Evolutionary conservation across 2,329 filamentous ascomycete genomes (phyloP).

Genomic region (Cryphonectria parasitica): DNA sequence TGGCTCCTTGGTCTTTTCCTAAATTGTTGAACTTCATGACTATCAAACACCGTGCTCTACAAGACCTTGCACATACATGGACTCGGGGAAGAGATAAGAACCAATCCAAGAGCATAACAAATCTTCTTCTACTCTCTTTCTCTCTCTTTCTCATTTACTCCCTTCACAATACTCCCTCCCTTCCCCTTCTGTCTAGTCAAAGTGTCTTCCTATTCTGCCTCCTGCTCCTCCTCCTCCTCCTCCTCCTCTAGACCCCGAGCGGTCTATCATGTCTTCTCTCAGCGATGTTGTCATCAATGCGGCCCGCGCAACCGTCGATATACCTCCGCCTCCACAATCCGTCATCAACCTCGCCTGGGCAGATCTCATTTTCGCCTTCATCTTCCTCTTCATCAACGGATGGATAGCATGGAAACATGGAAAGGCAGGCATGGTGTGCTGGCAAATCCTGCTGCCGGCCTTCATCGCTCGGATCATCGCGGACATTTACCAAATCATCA

Average conservation of each 20-base stretch:
- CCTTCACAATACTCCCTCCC: too few relatives aligned
- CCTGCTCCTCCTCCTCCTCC: too few relatives aligned
- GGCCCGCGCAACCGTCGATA: not conserved
- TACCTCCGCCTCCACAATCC: not conserved
- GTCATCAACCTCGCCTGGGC: constrained; percentile 32
- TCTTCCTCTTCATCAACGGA: constrained; percentile 29
- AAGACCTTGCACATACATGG: too few relatives aligned
- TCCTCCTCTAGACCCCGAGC: not conserved
- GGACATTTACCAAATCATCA: constrained; percentile 35
- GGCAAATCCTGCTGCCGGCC: constrained; percentile 37
- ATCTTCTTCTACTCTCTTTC: not conserved
- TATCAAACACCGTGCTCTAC: too few relatives aligned
- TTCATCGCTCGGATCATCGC: constrained; percentile 34
- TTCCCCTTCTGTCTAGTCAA: not conserved
- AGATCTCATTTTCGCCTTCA: constrained; percentile 32
- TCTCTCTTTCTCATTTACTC: not conserved
- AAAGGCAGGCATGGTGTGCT: constrained; percentile 37
- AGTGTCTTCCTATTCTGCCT: not conserved
- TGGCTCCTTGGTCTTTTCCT: not conserved
- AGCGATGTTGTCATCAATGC: not conserved
- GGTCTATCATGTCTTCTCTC: not conserved
- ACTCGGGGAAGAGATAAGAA: too few relatives aligned
- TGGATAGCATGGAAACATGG: constrained; percentile 37
- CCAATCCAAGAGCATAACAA: too few relatives aligned
- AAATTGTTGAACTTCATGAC: too few relatives aligned